Evolutionary conservation across 768 basidiomycete genomes (phyloP).

Genomic region (Boletus subparvulus): DNA sequence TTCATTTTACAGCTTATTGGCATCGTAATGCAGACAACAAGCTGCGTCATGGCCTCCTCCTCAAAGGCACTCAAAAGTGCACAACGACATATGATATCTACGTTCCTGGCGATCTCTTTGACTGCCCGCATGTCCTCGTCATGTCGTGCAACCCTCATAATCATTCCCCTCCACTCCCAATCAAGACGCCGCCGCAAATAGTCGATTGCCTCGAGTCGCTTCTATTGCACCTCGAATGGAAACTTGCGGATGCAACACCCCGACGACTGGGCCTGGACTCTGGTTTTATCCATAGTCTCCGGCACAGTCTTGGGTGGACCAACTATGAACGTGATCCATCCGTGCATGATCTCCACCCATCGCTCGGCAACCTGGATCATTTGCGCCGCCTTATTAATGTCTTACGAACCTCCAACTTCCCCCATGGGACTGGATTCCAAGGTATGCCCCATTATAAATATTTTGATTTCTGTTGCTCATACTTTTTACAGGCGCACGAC

Average conservation of each 20-base stretch:
- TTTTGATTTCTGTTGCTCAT: too few species aligned
- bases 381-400: neutral
- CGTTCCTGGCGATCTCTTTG: neutral
- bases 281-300: neutral
- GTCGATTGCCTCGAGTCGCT: neutral
- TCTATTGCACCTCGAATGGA: neutral
- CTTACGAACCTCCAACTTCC: neutral
- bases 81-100: neutral
- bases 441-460: too few species aligned
- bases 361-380: neutral
- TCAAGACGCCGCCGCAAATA: neutral
- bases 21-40: neutral
- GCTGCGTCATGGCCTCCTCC: neutral
- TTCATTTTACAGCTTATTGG: neutral
- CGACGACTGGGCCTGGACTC: neutral
- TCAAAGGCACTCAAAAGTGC: neutral
- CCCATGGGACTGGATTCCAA: neutral
- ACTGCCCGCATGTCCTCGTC: neutral
- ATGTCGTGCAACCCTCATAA: neutral
- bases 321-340: too few species aligned
- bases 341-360: neutral
- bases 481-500: too few species aligned
- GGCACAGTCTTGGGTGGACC: neutral
- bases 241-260: constrained; percentile 1
- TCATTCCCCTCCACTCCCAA: neutral